These are phyloP conservation scores for Aspergillus texensis DNA, from an alignment of 2,329 filamentous ascomycete species.

Conservation along the genomic window DNA sequence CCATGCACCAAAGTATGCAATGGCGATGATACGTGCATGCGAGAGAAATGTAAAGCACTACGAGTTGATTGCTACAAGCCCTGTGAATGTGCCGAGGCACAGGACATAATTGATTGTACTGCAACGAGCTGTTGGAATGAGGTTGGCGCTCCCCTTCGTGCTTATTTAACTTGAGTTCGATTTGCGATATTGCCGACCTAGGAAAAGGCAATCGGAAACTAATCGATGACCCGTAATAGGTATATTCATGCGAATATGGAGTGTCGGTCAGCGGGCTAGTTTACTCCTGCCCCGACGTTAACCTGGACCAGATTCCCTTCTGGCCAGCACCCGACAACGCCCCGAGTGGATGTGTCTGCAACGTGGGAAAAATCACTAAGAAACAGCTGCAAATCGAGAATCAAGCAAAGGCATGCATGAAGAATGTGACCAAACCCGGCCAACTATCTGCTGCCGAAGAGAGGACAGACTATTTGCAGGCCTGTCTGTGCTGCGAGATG, in stretches of 20 bases:
- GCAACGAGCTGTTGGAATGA: slow-evolving; percentile 13
- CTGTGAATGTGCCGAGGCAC: slow-evolving; percentile 3
- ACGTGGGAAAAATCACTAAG: slow-evolving; percentile 2
- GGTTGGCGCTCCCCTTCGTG: background rate
- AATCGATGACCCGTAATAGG: background rate
- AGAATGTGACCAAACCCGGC: too few relatives aligned
- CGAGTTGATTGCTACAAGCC: background rate
- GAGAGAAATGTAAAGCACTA: background rate
- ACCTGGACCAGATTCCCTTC: slow-evolving; percentile 10
- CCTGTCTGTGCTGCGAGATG: too few relatives aligned
- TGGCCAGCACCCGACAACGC: slow-evolving; percentile 15
- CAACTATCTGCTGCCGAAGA: too few relatives aligned
- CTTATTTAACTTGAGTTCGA: background rate
- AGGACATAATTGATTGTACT: background rate
- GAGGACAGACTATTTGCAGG: too few relatives aligned
- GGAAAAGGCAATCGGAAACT: background rate
- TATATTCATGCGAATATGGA: slow-evolving; percentile 17
- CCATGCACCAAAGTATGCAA: background rate
- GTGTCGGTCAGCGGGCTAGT: background rate
- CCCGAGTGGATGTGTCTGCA: slow-evolving; percentile 8
- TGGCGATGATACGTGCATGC: background rate
- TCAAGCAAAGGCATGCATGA: too few relatives aligned
- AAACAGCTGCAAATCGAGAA: background rate
- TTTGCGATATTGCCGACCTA: background rate
- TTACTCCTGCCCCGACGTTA: background rate